Conservation (phyloP, 257 asterid genomes). For the Solanum bulbocastanum region DNA sequence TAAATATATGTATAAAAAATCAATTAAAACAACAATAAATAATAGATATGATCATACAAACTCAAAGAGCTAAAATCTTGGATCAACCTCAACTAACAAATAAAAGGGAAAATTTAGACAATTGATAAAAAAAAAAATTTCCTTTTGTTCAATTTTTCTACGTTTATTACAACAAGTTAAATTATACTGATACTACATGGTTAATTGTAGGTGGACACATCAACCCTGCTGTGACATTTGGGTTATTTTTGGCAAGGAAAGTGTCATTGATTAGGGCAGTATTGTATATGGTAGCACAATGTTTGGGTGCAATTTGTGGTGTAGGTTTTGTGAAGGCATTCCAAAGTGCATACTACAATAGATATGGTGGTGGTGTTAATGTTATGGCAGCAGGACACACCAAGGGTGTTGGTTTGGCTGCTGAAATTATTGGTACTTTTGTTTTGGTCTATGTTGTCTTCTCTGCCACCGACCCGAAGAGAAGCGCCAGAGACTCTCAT, state of each 20-base stretch:
- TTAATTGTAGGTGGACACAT: conserved; percentile 38
- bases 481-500: conserved; percentile 75
- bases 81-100: background rate
- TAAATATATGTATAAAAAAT: background rate
- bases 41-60: too few relatives aligned
- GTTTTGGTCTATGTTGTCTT: conserved; percentile 75
- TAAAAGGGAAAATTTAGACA: background rate
- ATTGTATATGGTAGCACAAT: conserved; percentile 59
- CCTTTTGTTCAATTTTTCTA: background rate
- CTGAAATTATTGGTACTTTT: conserved; percentile 72
- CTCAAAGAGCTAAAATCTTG: background rate
- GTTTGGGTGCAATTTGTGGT: conserved; percentile 67
- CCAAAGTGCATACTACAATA: conserved; percentile 35
- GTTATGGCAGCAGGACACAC: conserved; percentile 34
- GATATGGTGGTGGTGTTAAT: conserved; percentile 65
- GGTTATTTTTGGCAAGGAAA: conserved; percentile 58
- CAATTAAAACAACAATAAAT: background rate
- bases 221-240: conserved; percentile 64
- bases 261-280: conserved; percentile 57
- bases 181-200: background rate
- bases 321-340: conserved; percentile 71
- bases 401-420: conserved; percentile 53
- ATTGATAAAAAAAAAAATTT: too few relatives aligned
- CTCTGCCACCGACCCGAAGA: conserved; percentile 76
- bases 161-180: background rate